Conservation (phyloP, 495 filamentous ascomycete species). For the Neurospora sp. region DNA sequence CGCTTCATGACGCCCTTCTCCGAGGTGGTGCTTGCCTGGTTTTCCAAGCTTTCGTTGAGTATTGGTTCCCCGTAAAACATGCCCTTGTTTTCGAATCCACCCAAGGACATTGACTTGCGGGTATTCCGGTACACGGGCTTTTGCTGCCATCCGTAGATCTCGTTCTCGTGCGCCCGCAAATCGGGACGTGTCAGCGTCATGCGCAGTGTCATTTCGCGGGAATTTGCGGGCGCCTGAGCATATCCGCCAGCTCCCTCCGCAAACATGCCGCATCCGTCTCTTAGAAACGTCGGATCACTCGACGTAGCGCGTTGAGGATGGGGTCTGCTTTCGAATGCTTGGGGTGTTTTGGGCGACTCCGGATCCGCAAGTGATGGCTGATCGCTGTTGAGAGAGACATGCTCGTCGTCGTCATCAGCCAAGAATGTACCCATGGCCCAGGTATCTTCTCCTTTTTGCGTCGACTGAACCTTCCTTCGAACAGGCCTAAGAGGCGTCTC, state of each 20-base stretch:
- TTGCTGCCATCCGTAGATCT: conserved; percentile 47
- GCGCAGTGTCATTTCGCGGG: conserved; percentile 84
- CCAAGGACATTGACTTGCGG: conserved; percentile 5
- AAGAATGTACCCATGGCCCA: conserved; percentile 38
- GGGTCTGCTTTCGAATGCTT: conserved; percentile 26
- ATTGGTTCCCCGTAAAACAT: conserved; percentile 6
- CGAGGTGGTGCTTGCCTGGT: conserved; percentile 2
- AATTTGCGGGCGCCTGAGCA: conserved; percentile 45
- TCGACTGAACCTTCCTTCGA: conserved; percentile 6
- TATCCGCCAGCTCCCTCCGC: conserved; percentile 26
- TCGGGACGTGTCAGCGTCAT: conserved; percentile 92
- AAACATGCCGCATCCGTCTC: conserved; percentile 18
- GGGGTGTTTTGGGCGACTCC: conserved; percentile 45
- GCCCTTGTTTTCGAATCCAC: conserved; percentile 6
- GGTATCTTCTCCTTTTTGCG: conserved; percentile 21
- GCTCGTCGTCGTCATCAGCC: conserved; percentile 39
- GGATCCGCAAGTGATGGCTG: conserved; percentile 40
- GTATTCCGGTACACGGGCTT: conserved; percentile 24
- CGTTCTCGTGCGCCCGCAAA: conserved; percentile 57
- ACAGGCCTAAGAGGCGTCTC: conserved; percentile 7
- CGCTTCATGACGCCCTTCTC: conserved; percentile 30
- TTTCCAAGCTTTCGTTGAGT: conserved; percentile 23
- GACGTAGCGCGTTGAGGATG: conserved; percentile 24
- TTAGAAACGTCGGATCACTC: conserved; percentile 2
- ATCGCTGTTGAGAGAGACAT: conserved; percentile 38